phyloP scores from a whole-genome alignment of 225 moss, liverwort and hornwort species.

The Physcomitrium patens region DNA sequence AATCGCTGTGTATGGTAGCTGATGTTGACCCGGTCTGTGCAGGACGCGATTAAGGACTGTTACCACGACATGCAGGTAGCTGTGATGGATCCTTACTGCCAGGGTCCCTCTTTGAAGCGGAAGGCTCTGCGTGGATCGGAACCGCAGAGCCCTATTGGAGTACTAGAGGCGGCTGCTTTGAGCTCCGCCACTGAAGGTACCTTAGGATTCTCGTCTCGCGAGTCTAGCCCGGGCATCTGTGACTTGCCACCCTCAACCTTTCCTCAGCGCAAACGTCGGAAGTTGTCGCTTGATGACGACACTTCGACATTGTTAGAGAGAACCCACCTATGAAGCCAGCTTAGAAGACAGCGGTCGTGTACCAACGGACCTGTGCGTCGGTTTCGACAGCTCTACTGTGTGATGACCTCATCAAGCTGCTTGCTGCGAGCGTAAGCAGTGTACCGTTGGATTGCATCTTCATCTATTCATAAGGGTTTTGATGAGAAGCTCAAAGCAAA shows the following conservation, averaged over 20 bases:
- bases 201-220: conserved; percentile 60
- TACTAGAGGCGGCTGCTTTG: conserved; percentile 65
- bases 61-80: conserved; percentile 45
- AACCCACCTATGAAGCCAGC: too few relatives aligned
- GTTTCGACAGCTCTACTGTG: too few relatives aligned
- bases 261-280: conserved; percentile 17
- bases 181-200: conserved; percentile 65
- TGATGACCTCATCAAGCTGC: too few relatives aligned
- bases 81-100: conserved; percentile 37
- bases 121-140: conserved; percentile 44
- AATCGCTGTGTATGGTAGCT: too few relatives aligned
- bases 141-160: conserved; percentile 76
- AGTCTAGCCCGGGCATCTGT: conserved; percentile 63
- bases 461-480: neutral
- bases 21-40: neutral
- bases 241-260: conserved; percentile 6
- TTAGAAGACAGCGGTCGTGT: too few relatives aligned
- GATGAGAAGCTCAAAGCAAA: too few relatives aligned
- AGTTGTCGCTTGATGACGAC: conserved; percentile 21
- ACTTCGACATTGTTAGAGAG: too few relatives aligned
- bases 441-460: neutral
- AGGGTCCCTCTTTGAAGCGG: conserved; percentile 44
- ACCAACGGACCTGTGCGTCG: too few relatives aligned
- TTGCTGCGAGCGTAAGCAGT: too few relatives aligned
- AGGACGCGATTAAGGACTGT: conserved; percentile 50